Evolutionary conservation across 768 basidiomycete species (phyloP).

Genomic region (Tulasnella sp.): DNA sequence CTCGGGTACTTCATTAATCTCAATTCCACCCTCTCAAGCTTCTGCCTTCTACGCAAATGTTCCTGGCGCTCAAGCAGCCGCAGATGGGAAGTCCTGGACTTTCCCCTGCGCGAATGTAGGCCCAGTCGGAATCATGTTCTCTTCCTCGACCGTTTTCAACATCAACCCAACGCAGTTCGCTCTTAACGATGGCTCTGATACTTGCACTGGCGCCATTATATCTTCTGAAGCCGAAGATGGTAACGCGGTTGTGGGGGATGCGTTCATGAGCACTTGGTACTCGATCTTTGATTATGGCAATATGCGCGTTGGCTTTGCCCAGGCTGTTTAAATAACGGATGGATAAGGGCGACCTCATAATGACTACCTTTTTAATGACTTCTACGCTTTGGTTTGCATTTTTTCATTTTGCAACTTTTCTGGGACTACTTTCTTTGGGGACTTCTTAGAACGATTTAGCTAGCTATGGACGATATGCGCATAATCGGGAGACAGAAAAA

Average conservation of each 20-base stretch:
- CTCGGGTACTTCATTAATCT: not conserved
- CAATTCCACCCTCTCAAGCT: not conserved
- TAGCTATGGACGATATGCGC: too few species aligned
- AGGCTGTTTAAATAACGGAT: not conserved
- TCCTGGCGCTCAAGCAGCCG: too few species aligned
- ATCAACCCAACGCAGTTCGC: not conserved
- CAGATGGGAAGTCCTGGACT: not conserved
- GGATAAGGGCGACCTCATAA: too few species aligned
- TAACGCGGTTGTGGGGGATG: not conserved
- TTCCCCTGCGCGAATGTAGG: not conserved
- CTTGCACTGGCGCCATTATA: not conserved
- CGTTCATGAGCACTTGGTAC: not conserved
- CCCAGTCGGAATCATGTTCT: not conserved
- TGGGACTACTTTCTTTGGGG: too few species aligned
- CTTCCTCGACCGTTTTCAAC: not conserved
- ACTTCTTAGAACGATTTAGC: too few species aligned
- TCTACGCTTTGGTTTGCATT: too few species aligned
- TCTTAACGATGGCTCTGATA: not conserved
- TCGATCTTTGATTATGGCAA: not conserved
- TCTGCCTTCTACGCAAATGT: not conserved
- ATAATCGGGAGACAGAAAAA: too few species aligned
- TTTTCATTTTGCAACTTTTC: not conserved
- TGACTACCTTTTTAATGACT: too few species aligned
- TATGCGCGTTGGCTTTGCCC: not conserved
- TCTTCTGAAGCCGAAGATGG: not conserved